Conservation (phyloP, 1,139 yeast genomes). For the Debaryomycetaceae sp. region DNA sequence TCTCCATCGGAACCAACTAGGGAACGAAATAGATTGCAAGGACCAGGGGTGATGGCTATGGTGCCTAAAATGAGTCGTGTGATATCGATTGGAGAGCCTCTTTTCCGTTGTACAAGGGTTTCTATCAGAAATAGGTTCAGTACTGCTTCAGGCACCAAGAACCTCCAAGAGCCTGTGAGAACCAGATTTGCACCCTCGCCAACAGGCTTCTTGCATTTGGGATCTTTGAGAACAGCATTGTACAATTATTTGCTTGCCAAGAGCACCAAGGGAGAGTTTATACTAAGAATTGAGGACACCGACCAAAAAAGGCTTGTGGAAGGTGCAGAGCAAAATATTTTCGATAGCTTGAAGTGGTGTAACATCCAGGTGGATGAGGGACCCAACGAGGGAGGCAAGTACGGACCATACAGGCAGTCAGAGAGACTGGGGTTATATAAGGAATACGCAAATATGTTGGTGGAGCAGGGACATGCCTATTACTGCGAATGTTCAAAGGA, state of each 20-base stretch:
- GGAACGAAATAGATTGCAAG: background rate
- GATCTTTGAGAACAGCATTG: slow-evolving; percentile 88
- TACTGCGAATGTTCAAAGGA: slow-evolving; percentile 83
- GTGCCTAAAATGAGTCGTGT: too few species aligned
- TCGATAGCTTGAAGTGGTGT: slow-evolving; percentile 75
- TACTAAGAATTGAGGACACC: slow-evolving; percentile 87
- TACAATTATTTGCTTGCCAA: slow-evolving; percentile 83
- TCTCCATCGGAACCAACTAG: background rate
- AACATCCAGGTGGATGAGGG: slow-evolving; percentile 79
- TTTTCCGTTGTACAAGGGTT: too few species aligned
- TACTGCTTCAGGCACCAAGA: slow-evolving; percentile 21
- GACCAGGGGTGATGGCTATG: too few species aligned
- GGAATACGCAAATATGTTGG: slow-evolving; percentile 51
- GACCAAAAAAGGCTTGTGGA: slow-evolving; percentile 73
- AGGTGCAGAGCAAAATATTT: slow-evolving; percentile 82
- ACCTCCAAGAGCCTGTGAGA: slow-evolving; percentile 61
- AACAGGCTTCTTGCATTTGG: slow-evolving; percentile 88
- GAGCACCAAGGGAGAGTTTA: slow-evolving; percentile 74
- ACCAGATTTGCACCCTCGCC: slow-evolving; percentile 99
- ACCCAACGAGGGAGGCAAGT: slow-evolving; percentile 62
- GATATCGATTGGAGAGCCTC: too few species aligned
- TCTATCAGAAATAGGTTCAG: background rate
- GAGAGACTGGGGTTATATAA: slow-evolving; percentile 67
- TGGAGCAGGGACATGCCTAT: slow-evolving; percentile 73
- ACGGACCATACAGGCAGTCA: slow-evolving; percentile 81